Evolutionary conservation across 805 yeast species (phyloP).

Genomic region (Cyberlindnera japonica): DNA sequence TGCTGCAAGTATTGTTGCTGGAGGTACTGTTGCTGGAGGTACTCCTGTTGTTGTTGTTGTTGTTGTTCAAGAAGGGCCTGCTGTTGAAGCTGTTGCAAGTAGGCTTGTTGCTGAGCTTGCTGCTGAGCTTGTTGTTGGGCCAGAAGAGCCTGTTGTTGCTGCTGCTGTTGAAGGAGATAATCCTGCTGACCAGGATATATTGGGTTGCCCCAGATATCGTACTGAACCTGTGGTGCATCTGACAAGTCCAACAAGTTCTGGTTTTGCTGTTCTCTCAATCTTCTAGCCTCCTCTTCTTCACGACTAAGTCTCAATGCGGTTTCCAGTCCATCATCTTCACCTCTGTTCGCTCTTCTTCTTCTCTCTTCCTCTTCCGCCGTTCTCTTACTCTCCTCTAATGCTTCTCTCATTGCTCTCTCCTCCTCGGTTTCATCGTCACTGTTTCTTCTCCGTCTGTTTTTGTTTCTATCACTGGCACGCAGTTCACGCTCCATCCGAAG

Average conservation of each 20-base stretch:
- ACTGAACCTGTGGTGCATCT: constrained; percentile 33
- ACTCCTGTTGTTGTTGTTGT: constrained; percentile 30
- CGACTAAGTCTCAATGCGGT: constrained; percentile 67
- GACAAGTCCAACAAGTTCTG: constrained; percentile 49
- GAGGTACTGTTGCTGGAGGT: constrained; percentile 37
- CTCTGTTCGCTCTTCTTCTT: constrained; percentile 44
- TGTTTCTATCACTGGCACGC: constrained; percentile 33
- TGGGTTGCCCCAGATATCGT: constrained; percentile 30
- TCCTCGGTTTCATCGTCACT: constrained; percentile 38
- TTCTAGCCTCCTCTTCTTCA: constrained; percentile 74
- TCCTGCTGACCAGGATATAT: constrained; percentile 21
- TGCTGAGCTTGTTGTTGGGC: constrained; percentile 29
- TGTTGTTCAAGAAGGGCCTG: constrained; percentile 31
- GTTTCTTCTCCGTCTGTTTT: constrained; percentile 33
- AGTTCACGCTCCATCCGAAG: constrained; percentile 62
- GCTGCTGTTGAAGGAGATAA: constrained; percentile 8
- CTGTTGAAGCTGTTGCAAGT: constrained; percentile 21
- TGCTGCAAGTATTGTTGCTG: constrained; percentile 18
- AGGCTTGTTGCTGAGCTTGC: constrained; percentile 14
- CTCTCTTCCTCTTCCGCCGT: constrained; percentile 84
- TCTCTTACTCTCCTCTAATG: constrained; percentile 71
- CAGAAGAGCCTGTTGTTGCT: constrained; percentile 32
- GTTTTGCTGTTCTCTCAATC: constrained; percentile 39
- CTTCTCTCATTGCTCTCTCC: constrained; percentile 76
- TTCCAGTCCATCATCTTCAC: constrained; percentile 49